These are phyloP conservation scores for Nigrograna mackinnonii DNA, from an alignment of 2,329 filamentous ascomycete genomes.

Conservation along the genomic window DNA sequence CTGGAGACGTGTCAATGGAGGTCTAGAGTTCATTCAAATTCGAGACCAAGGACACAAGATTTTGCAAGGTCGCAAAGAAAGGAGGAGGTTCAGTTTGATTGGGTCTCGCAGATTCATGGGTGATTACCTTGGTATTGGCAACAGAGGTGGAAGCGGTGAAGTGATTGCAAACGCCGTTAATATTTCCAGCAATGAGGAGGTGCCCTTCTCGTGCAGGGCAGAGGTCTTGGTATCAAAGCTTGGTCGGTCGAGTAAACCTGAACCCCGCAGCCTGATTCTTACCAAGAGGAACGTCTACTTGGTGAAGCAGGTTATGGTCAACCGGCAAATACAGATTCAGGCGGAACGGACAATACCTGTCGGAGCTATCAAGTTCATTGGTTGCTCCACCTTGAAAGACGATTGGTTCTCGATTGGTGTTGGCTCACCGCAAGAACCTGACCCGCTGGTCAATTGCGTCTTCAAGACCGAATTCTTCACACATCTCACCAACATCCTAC, in stretches of 20 bases:
- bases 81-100: constrained; percentile 85
- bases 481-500: constrained; percentile 79
- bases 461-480: constrained; percentile 98
- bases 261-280: constrained; percentile 81
- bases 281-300: constrained; percentile 89
- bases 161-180: constrained; percentile 76
- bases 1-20: constrained; percentile 91
- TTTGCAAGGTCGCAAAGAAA: constrained; percentile 84
- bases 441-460: constrained; percentile 90
- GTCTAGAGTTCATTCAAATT: constrained; percentile 84
- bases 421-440: constrained; percentile 87
- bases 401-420: constrained; percentile 96
- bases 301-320: constrained; percentile 80
- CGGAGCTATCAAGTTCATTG: constrained; percentile 85
- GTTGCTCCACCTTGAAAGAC: constrained; percentile 79
- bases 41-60: constrained; percentile 86
- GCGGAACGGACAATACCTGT: constrained; percentile 82
- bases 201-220: constrained; percentile 87
- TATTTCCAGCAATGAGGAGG: constrained; percentile 72
- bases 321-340: constrained; percentile 78
- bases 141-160: constrained; percentile 76
- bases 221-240: constrained; percentile 94
- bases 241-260: constrained; percentile 91
- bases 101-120: constrained; percentile 92
- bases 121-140: constrained; percentile 90